Conservation (phyloP, 805 yeast genomes). For the Pichia exigua region DNA sequence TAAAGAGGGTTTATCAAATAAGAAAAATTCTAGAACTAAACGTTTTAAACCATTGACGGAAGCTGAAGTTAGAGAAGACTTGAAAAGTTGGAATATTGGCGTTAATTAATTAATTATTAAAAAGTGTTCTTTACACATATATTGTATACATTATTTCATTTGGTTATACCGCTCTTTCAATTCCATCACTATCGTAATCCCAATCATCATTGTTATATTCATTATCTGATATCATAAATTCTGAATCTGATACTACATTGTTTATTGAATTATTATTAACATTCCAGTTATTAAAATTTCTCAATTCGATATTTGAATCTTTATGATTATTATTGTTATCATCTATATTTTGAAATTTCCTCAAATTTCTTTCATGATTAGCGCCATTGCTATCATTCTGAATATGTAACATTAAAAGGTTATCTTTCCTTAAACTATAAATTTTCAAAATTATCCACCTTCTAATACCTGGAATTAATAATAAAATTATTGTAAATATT, state of each 20-base stretch:
- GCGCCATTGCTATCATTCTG: neutral
- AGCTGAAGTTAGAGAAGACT: conserved; percentile 26
- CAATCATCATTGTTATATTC: conserved; percentile 9
- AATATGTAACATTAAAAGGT: neutral
- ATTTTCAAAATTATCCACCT: neutral
- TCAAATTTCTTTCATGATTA: neutral
- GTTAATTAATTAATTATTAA: neutral
- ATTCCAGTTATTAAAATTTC: conserved; percentile 5
- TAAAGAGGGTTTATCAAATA: neutral
- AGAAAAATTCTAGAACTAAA: neutral
- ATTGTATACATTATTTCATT: neutral
- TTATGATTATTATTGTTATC: neutral
- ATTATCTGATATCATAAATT: neutral
- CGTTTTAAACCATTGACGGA: conserved; percentile 25
- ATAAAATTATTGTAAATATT: neutral
- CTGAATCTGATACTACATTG: neutral
- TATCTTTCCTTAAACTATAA: neutral
- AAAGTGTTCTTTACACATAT: too few relatives aligned
- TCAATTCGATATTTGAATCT: neutral
- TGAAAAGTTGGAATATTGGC: conserved; percentile 34
- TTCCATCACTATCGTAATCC: conserved; percentile 23
- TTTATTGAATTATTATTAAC: conserved; percentile 11
- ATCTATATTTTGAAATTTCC: conserved; percentile 3
- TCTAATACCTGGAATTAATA: neutral
- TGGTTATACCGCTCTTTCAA: conserved; percentile 18